Base-by-base conservation (phyloP, 805 yeast species). In the Saccharomycopsis sp. region DNA sequence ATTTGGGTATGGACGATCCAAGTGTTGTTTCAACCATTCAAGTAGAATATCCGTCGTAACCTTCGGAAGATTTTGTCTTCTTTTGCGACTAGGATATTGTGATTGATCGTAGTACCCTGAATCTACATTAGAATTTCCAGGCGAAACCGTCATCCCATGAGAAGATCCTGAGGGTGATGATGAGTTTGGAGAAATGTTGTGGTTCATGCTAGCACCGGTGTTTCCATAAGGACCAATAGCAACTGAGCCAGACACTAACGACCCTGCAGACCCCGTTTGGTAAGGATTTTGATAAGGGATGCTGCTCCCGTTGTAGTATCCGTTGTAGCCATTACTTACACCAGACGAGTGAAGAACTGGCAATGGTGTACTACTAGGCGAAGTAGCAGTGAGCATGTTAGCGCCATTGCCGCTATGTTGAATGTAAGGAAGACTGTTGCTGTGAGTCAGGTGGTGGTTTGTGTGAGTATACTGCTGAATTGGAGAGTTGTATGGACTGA, bases 1-100 rank as follows among this genome's bases (percentile, higher is more conserved):
- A 54, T 88, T 85, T 2, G 96, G 96, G 68, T 89, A 89, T 8
- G 96, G 96, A 66, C 88, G 87, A 61, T 83, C 82, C 64, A 87
- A 73, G 68, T 89, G 91, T 37, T 80, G 80, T 58, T 82, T 74
- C 56, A 89, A 77, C 96, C 96, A 89, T 52, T 76, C 75, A 57
- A 89, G 79, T 64, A 88, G 73, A n/a, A 85, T 82, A 60, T 81
- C 82, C 3, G 92, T 89, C 1, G 89, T 88, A 59, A 82, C 87
- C 64, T 87, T 82, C 16, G 96, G 96, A 60, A 89, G 73, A 68
- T 88, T 89, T 46, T 88, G 85, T 62, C 96, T 77, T 48, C 82
- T 78, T 41, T 73, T 72, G 16, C 48, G 48, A 12, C 21, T 16
- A 5, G 48, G 48, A 44, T 44, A 44, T 18, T 44, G 48, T 7